phyloP scores from a whole-genome alignment of 2,329 filamentous ascomycete genomes.

The Colletotrichum cuscutae region DNA sequence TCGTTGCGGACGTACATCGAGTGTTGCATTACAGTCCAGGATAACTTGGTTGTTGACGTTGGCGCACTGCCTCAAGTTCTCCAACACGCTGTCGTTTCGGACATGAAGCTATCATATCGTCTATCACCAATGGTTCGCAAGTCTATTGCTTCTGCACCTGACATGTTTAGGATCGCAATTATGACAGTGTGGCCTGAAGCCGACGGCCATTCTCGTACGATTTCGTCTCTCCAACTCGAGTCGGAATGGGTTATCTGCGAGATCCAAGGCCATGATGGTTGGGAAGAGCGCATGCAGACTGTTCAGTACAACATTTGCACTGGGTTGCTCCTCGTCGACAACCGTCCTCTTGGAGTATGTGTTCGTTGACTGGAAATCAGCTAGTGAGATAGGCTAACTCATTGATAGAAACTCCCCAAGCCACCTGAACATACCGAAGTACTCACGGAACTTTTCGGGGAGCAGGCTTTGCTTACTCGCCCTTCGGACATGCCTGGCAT shows the following conservation, averaged over 20 bases:
- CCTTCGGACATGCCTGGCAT: constrained; percentile 65
- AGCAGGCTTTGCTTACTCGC: constrained; percentile 59
- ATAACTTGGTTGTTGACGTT: constrained; percentile 53
- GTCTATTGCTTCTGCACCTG: constrained; percentile 43
- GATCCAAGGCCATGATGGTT: constrained; percentile 24
- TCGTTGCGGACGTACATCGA: constrained; percentile 39
- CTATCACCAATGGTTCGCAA: constrained; percentile 47
- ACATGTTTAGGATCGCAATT: constrained; percentile 48
- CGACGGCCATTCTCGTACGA: constrained; percentile 32
- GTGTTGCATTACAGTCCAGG: constrained; percentile 51
- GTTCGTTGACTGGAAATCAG: rapidly evolving
- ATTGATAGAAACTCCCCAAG: constrained; percentile 56
- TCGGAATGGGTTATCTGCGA: constrained; percentile 38
- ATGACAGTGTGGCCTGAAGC: constrained; percentile 53
- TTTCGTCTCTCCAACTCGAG: constrained; percentile 40
- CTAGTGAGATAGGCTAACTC: background rate
- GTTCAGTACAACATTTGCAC: constrained; percentile 47
- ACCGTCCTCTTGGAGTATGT: constrained; percentile 41
- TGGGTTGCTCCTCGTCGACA: constrained; percentile 48
- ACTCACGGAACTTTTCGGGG: constrained; percentile 64
- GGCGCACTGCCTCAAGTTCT: constrained; percentile 44
- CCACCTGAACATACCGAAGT: constrained; percentile 54
- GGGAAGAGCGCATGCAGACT: constrained; percentile 38
- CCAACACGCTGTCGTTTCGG: constrained; percentile 54
- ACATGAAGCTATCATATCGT: constrained; percentile 54